Percentiles rank a stretch among this genome's conserved stretches.
Conservation (phyloP, 1,284 basidiomycete species). For the Cryptococcus depauperatus region DNA sequence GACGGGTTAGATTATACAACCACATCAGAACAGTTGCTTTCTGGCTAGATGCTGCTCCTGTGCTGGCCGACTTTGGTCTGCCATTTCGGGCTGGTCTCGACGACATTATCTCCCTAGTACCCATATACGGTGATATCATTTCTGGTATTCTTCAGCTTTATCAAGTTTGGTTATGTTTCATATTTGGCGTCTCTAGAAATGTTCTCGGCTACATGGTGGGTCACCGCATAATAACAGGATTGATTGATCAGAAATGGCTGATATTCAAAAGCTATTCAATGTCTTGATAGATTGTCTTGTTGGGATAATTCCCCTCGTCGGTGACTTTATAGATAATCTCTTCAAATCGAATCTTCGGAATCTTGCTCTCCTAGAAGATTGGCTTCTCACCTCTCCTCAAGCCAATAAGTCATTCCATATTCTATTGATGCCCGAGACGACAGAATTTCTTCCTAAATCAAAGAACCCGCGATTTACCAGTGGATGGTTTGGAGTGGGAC, state of each 20-base stretch:
- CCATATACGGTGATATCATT: constrained; percentile 43
- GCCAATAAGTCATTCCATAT: constrained; percentile 33
- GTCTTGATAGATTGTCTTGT: constrained; percentile 39
- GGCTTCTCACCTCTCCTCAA: constrained; percentile 28
- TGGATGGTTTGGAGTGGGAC: constrained; percentile 19
- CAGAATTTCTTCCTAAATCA: constrained; percentile 36
- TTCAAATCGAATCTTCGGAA: constrained; percentile 46
- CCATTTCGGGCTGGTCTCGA: constrained; percentile 45
- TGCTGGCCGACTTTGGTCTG: constrained; percentile 41
- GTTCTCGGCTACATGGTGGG: constrained; percentile 40
- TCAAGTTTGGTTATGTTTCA: constrained; percentile 40
- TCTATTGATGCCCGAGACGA: constrained; percentile 40
- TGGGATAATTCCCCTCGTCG: constrained; percentile 41
- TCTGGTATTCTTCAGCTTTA: constrained; percentile 42
- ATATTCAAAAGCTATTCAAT: constrained; percentile 29
- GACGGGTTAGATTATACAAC: constrained; percentile 38
- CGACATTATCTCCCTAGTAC: constrained; percentile 44
- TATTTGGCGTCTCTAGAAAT: constrained; percentile 35
- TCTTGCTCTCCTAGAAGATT: constrained; percentile 37
- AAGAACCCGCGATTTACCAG: constrained; percentile 12
- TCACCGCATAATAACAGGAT: background rate
- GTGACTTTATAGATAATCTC: constrained; percentile 44
- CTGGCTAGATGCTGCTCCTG: constrained; percentile 45
- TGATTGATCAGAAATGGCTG: constrained; percentile 1
- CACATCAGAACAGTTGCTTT: constrained; percentile 43